Base-by-base conservation (phyloP, 371 early-diverging fungal genomes). In the Mortierella sp. region DNA sequence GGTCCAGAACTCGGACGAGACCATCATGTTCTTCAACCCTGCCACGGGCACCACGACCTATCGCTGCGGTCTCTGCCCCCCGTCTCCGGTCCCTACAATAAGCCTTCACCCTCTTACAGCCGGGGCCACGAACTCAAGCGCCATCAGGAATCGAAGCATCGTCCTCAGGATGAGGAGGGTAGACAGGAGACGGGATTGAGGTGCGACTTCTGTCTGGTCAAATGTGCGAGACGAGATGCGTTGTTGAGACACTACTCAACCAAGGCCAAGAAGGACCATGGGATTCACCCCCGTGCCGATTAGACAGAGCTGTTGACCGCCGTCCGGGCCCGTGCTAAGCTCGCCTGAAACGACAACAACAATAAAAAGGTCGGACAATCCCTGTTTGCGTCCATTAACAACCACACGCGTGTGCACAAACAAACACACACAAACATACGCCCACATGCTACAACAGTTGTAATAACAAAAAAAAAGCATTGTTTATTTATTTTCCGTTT, bases 241-340 rank as follows among this genome's bases (percentile, higher is more conserved):
- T 47, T 80, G 39, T 47, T 80, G 70, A 68, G 80, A 48, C 80
- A 80, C 37, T 80, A 76, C 48, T 70, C 70, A 1, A 74, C 76
- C 68, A 80, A 80, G 68, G 10, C 66, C 14, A 16, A 52, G 2
- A 48, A 73, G 48, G 63, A 70, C 4, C 77, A 80, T 44, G 77
- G 77, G 1, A 29, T 76, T 5, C 80, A 80, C 43, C 80, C 80
- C 4, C 65, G 58, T 2, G 45, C 40, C 22, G 45, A 73, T 39
- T 68, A 80, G 64, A 39, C 52, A 13, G 80, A 76, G 11, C 44
- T 64, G 37, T 31, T 80, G 31, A 40, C 66, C 37, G 77, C 70
- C 37, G 77, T 68, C 34, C 64, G 77, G 16, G 71, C 71, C 1
- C 58, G 58, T 22, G 68, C 71, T 10, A 75, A 71, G 47, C 26